Conservation (phyloP, 768 basidiomycete genomes). For the Leccinum uliginosum region DNA sequence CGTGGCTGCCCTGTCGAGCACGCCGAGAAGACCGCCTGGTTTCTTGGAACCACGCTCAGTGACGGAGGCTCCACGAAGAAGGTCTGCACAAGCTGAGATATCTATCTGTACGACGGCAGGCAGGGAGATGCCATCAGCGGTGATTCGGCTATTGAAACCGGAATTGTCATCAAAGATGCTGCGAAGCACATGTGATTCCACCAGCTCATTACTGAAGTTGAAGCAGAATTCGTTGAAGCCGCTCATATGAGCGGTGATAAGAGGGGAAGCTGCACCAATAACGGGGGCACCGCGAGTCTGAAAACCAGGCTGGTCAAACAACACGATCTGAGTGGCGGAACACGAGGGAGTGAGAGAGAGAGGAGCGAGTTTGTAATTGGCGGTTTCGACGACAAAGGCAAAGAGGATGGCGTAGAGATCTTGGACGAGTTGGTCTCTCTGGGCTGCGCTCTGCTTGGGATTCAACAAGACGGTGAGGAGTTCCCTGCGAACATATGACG, state of each 20-base stretch:
- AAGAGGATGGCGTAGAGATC: conserved; percentile 64
- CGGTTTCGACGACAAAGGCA: conserved; percentile 58
- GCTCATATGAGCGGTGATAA: conserved; percentile 53
- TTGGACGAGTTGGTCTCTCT: conserved; percentile 51
- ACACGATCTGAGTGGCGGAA: conserved; percentile 43
- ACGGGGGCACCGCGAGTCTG: conserved; percentile 46
- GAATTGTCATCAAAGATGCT: conserved; percentile 49
- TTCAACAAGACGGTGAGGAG: conserved; percentile 53
- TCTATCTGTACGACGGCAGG: conserved; percentile 49
- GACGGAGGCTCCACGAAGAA: conserved; percentile 51
- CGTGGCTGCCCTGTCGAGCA: conserved; percentile 47
- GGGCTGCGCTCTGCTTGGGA: conserved; percentile 44
- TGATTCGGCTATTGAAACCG: conserved; percentile 41
- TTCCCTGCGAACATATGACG: conserved; percentile 56
- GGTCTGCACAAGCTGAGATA: conserved; percentile 51
- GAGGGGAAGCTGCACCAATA: conserved; percentile 40
- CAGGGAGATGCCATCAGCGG: conserved; percentile 49
- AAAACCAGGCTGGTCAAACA: conserved; percentile 56
- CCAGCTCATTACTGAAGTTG: conserved; percentile 56
- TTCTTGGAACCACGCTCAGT: conserved; percentile 44
- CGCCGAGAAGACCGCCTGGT: conserved; percentile 56
- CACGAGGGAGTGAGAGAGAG: conserved; percentile 36
- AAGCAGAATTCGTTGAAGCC: conserved; percentile 58
- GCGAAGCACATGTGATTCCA: conserved; percentile 55
- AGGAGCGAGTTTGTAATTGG: conserved; percentile 54